A percentile compares a stretch with the other conserved stretches of the same genome.
These are phyloP conservation scores for Tolypocladium inflatum DNA, from an alignment of 2,329 filamentous ascomycete species.

Conservation along the genomic window DNA sequence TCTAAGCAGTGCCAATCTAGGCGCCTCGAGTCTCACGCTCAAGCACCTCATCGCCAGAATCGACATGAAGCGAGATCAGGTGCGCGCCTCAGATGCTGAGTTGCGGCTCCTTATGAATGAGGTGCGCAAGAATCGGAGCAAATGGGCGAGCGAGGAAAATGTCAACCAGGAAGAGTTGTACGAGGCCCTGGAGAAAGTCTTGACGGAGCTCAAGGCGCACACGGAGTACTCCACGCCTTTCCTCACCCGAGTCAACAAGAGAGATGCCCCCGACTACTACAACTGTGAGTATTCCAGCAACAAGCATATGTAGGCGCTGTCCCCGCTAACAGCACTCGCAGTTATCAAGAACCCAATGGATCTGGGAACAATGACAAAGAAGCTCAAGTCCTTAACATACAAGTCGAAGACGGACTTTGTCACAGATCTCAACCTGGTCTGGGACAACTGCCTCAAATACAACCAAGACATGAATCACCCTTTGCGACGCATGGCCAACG, in stretches of 20 bases:
- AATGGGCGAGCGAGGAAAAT: conserved; percentile 97
- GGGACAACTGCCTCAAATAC: conserved; percentile 94
- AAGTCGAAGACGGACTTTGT: conserved; percentile 94
- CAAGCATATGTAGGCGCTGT: background rate
- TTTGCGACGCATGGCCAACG: conserved; percentile 82
- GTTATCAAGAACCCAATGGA: conserved; percentile 98
- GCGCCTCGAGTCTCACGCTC: conserved; percentile 87
- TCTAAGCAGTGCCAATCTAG: conserved; percentile 86
- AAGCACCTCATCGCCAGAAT: conserved; percentile 96
- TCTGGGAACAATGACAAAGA: conserved; percentile 95
- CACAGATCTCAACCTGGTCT: conserved; percentile 85
- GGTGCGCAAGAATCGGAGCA: conserved; percentile 93
- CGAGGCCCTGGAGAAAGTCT: conserved; percentile 90
- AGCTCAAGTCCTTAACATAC: conserved; percentile 71
- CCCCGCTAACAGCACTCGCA: conserved; percentile 25
- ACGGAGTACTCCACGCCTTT: conserved; percentile 98
- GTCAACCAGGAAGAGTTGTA: conserved; percentile 97
- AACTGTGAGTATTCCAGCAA: conserved; percentile 52
- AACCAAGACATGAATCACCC: conserved; percentile 85
- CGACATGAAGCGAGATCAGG: conserved; percentile 82
- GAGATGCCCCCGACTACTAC: conserved; percentile 94
- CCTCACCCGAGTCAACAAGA: conserved; percentile 87
- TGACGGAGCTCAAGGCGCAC: conserved; percentile 94
- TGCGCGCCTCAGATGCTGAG: conserved; percentile 87
- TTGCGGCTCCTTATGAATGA: conserved; percentile 90